Percentiles rank a stretch among this genome's conserved stretches.
Conservation (phyloP, 108 stramenopile species). For the Nitzschia putrida region DNA sequence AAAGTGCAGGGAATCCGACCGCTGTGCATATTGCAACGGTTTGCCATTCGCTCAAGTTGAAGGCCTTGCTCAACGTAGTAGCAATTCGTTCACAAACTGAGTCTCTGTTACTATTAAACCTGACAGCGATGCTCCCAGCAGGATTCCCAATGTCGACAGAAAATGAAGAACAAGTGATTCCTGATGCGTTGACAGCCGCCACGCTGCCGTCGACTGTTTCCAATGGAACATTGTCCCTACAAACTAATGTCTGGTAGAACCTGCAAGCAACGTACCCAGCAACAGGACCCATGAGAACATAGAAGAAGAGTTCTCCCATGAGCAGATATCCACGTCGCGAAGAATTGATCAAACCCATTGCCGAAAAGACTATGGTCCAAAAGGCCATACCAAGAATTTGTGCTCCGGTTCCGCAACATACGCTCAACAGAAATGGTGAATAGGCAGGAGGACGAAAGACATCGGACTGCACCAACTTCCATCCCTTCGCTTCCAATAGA, state of each 20-base stretch:
- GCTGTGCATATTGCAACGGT: slow-evolving; percentile 88
- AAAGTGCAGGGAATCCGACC: slow-evolving; percentile 87
- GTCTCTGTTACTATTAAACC: no score
- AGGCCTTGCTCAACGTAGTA: slow-evolving; percentile 87
- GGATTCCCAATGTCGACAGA: no score
- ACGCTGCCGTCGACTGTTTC: no score
- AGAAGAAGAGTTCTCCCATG: slow-evolving; percentile 95
- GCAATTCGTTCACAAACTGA: no score
- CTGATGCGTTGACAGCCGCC: no score
- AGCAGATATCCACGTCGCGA: slow-evolving; percentile 95
- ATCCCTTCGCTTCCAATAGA: slow-evolving; percentile 98
- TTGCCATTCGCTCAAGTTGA: no score
- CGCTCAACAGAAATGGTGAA: slow-evolving; percentile 82
- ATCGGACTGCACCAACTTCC: slow-evolving; percentile 97
- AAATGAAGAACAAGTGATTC: no score
- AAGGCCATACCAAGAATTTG: slow-evolving; percentile 87
- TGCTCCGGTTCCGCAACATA: slow-evolving; percentile 89
- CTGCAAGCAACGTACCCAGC: slow-evolving; percentile 92
- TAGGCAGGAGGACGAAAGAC: slow-evolving; percentile 92
- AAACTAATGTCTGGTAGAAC: slow-evolving; percentile 98
- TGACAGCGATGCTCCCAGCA: no score
- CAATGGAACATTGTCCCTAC: no score
- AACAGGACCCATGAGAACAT: slow-evolving; percentile 91
- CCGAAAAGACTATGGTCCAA: slow-evolving; percentile 91
- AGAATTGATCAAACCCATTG: slow-evolving; percentile 93